Evolutionary conservation across 495 filamentous ascomycete genomes (phyloP), one percentile per base, ranked within the genome.

Genomic region (Amniculicola lignicola): DNA sequence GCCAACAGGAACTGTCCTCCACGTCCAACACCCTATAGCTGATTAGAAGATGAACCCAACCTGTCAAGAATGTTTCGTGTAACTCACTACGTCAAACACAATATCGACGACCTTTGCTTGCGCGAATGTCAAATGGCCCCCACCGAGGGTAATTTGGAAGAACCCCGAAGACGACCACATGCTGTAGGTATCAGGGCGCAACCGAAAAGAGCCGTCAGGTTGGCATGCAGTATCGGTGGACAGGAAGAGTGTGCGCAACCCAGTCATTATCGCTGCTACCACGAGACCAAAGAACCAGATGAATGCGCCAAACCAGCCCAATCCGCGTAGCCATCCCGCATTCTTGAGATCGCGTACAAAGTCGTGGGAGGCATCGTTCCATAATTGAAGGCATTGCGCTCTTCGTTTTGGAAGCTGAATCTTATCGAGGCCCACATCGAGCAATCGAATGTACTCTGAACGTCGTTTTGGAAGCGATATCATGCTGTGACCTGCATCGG

Each of bases 31-130:
- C 46, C 25, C 51, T 53, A n/a, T n/a, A n/a, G 51, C 15, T 33
- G 3, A 42, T 50, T 12, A 48, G 16, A 11, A 19, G 28, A 23
- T 23, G 14, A 29, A 37, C 18, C 12, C 19, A 23, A 14, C 6
- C 24, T 6, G 14, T 22, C 3, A 52, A 12, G 2, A 14, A 56
- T 16, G 19, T 28, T 25, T 3, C 9, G 12, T 19, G 10, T 27
- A 4, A 25, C 64, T 63, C 12, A 67, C 67, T 36, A 69, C 49
- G 28, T 69, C 65, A 64, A 64, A 69, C 10, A 46, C 37, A 29
- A 69, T 58, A 46, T 69, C 67, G 29, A 69, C 52, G 5, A 57
- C 27, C 36, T 67, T 69, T 1, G 65, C 67, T 14, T 58, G 14
- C 4, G 62, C 40, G 37, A 69, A 69, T 14, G 44, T 47, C 16